Evolutionary conservation across 1,284 basidiomycete genomes (phyloP).

Genomic region (Ustilago loliicola): DNA sequence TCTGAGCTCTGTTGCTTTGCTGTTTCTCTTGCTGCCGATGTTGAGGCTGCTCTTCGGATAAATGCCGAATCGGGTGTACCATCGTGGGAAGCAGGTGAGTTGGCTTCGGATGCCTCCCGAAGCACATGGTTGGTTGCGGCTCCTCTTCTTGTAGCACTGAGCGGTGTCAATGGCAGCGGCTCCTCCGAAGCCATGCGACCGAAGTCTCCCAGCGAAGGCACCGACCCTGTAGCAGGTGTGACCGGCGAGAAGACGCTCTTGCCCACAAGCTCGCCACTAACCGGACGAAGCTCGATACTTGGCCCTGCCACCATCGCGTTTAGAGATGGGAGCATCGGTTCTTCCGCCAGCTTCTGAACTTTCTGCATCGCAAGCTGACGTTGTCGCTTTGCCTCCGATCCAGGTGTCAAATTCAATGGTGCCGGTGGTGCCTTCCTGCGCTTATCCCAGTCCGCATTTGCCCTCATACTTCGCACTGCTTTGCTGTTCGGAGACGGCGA

Average conservation of each 20-base stretch:
- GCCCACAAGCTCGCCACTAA: constrained; percentile 21
- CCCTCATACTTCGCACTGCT: constrained; percentile 45
- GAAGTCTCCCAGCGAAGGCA: constrained; percentile 12
- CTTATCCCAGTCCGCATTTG: constrained; percentile 48
- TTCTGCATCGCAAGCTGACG: constrained; percentile 22
- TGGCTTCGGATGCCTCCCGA: neutral
- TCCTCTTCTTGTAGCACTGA: constrained; percentile 53
- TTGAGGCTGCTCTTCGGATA: constrained; percentile 33
- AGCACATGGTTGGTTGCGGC: constrained; percentile 26
- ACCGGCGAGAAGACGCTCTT: constrained; percentile 48
- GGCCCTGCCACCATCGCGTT: neutral
- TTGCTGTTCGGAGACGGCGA: constrained; percentile 37
- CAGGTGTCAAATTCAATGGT: constrained; percentile 41
- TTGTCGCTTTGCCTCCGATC: constrained; percentile 32
- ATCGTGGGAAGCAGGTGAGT: constrained; percentile 8
- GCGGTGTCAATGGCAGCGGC: constrained; percentile 41
- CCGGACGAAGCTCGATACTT: constrained; percentile 11
- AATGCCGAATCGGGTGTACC: constrained; percentile 18
- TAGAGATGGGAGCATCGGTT: constrained; percentile 6
- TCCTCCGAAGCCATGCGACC: constrained; percentile 12
- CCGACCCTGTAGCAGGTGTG: constrained; percentile 27
- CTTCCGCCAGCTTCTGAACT: neutral
- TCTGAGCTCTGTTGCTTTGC: constrained; percentile 21
- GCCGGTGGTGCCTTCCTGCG: constrained; percentile 54
- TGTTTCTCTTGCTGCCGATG: constrained; percentile 21